Evolutionary conservation across 208 protist genomes (phyloP), one percentile per base, ranked within the genome.

Genomic region (Leishmania major): DNA sequence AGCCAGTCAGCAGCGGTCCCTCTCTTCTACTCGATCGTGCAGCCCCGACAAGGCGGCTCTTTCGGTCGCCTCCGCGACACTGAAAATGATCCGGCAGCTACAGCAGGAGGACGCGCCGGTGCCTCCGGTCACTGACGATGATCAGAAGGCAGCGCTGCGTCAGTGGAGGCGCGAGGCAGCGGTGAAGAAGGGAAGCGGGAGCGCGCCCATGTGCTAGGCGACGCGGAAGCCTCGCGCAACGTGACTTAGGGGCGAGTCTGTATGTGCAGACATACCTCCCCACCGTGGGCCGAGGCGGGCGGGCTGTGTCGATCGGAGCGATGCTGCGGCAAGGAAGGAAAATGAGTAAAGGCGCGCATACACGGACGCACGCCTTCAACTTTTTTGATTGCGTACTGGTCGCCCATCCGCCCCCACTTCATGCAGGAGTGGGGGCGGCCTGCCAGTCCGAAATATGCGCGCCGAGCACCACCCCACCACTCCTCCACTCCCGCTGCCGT

Each of bases 91-190:
- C 75, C 72, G 75, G 40, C 82, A 82, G 67, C 37, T 85, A 15
- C 81, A 78, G 57, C 67, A 77, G 19, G 81, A 79, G 31, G 78
- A 78, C 64, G 37, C 70, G 31, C 57, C 80, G 37, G 75, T 81
- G 45, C 57, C 77, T 17, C 72, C 72, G 31, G 11, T 37, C 60
- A 37, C 49, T n/a, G 53, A 8, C 13, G 78, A 82, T 13, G 78
- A 80, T 17, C 55, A 83, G 43, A 79, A 57, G 78, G 67, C 80
- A 74, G 87, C 82, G 74, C 78, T 90, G 74, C 83, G 87, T 0
- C 79, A 85, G 74, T 90, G 87, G 87, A 55, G 87, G 0, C 75
- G 82, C 49, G 83, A 90, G 62, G 87, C 87, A 19, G 83, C 82
- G 11, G 70, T 75, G 37, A 10, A 74, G 59, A 78, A 77, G 37